Base-by-base conservation (phyloP, 257 asterid species). In the Linderniella brevidens region DNA sequence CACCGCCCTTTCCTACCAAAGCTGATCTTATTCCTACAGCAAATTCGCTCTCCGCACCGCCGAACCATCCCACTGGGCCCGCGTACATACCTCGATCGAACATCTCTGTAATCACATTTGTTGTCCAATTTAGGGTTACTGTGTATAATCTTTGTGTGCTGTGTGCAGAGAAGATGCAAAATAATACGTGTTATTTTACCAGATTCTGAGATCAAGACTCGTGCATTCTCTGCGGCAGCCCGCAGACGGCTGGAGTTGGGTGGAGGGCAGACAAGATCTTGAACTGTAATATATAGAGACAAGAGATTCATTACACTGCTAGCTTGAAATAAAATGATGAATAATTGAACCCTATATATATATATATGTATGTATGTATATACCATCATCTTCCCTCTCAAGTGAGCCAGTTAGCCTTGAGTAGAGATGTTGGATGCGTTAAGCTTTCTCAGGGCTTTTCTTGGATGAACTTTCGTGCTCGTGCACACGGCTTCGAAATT, bases 211-310 rank as follows among this genome's bases (percentile, higher is more conserved):
- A 75, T 75, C 39, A 71, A 66, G 17, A 59, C 35, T 29, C 74
- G 63, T 37, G 84, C 84, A 42, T 63, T 74, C 65, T 71, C 76
- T 10, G 63, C 59, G 80, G 84, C 50, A 55, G 64, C 36, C 84
- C 84, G 57, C 84, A 75, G 50, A 75, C 84, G 17, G 84, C 84
- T 53, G 84, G 77, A 35, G 84, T 75, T 35, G 84, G 84, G 64
- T 75, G 84, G 60, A 75, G 77, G 10, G 74, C 68, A 10, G 72
- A 71, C 59, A 75, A 50, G 37, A 75, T 44, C 50, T 61, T 67
- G 67, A 71, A 75, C 80, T 75, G 74, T 50, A 61, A 62, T n/a
- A n/a, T n/a, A n/a, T 64, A 29, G 11, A 11, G 17, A 35, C 50
- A 45, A 37, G 29, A 54, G 37, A 38, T 38, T 8, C 43, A 2